Evolutionary conservation across 805 yeast species (phyloP).

Genomic region (Zygosaccharomyces siamensis): DNA sequence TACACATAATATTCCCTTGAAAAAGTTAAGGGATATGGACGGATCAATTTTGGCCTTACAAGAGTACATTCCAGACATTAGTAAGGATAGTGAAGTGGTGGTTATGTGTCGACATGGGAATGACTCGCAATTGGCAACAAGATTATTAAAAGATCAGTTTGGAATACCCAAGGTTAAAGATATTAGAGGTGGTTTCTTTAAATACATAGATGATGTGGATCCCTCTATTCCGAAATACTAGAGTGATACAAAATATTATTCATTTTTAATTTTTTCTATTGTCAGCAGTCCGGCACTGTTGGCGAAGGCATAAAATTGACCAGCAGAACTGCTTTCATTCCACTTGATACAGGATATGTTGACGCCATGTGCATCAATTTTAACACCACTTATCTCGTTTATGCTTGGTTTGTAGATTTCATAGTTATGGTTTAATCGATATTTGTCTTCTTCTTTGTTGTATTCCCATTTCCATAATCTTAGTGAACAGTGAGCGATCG

Average conservation of each 20-base stretch:
- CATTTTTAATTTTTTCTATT: slow-evolving; percentile 22
- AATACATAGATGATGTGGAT: slow-evolving; percentile 63
- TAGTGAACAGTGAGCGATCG: slow-evolving; percentile 29
- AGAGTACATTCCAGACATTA: slow-evolving; percentile 25
- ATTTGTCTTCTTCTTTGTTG: slow-evolving; percentile 36
- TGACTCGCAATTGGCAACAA: slow-evolving; percentile 79
- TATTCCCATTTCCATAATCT: slow-evolving; percentile 41
- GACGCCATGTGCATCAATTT: slow-evolving; percentile 47
- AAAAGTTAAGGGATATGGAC: slow-evolving; percentile 36
- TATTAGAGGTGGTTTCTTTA: slow-evolving; percentile 69
- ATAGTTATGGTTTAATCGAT: slow-evolving; percentile 40
- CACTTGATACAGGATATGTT: slow-evolving; percentile 49
- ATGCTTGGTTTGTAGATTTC: slow-evolving; percentile 33
- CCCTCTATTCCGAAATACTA: slow-evolving; percentile 58
- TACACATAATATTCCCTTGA: slow-evolving; percentile 62
- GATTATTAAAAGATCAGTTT: slow-evolving; percentile 46
- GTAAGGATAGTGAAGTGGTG: slow-evolving; percentile 36
- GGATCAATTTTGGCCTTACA: slow-evolving; percentile 28
- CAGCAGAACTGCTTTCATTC: slow-evolving; percentile 46
- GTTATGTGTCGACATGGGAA: slow-evolving; percentile 86
- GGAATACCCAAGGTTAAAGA: slow-evolving; percentile 54
- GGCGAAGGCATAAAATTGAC: slow-evolving; percentile 41
- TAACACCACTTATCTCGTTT: slow-evolving; percentile 29
- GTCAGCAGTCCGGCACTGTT: slow-evolving; percentile 33
- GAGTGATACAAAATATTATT: not conserved